Evolutionary conservation across 2,329 filamentous ascomycete genomes (phyloP), one percentile per base, ranked within the genome.

Genomic region (Capronia epimyces): DNA sequence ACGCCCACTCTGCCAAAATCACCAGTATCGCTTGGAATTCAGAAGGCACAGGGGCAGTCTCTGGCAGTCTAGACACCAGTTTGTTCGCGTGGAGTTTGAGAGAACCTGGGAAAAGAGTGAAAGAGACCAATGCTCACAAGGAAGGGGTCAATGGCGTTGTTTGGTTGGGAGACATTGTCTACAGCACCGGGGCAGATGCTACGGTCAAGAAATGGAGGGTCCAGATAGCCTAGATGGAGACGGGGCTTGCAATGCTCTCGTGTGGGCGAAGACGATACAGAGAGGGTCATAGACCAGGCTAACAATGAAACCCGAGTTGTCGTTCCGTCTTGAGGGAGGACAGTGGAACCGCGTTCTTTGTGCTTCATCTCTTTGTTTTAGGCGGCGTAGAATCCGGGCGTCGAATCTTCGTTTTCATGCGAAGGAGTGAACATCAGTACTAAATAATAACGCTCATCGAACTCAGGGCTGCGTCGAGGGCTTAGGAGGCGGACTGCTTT

Each of bases 71-170:
- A 43, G 93, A 98, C 67, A 96, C 91, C 0, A 89, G 95, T 64
- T 79, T 98, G 16, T 90, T 88, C 66, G 83, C 95, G 24, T 98
- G 93, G 89, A 95, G 88, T 66, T 69, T 96, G 49, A 72, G 75
- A 37, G 87, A 88, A 65, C 91, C 91, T 0, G 89, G 88, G 2
- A 87, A 87, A 69, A 80, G 91, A 60, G 80, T 94, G 60, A 91
- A 93, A 73, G 84, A 83, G 12, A 71, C 82, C 18, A 95, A 95
- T 65, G 89, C 91, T 43, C 93, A 98, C 72, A 96, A 96, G 72
- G 93, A 97, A 65, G 93, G 93, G 8, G 89, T 97, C 15, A 89
- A 86, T 60, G 91, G 87, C 13, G 85, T 97, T 13, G 79, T 79
- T 10, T 98, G 91, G 89, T 76, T 87, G 12, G 78, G 77, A 22